Base-by-base conservation (phyloP, 148 eudicot genomes). In the Spergularia bocconei region DNA sequence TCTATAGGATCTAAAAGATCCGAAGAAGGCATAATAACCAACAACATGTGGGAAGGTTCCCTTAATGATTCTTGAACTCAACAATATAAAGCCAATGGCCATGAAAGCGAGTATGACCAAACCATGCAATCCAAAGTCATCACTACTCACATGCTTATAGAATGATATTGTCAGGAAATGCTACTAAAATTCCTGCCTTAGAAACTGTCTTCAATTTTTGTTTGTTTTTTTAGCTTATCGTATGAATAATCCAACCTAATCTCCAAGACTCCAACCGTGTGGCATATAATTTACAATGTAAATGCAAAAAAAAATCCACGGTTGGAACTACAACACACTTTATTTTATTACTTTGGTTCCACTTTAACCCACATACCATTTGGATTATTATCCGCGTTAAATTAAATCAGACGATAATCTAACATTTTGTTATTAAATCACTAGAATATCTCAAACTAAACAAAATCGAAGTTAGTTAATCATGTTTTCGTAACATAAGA, bases 91-190 rank as follows among this genome's bases (percentile, higher is more conserved):
- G 47, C 61, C 73, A 67, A 48, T 65, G 13, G 14, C 52, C 13
- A 38, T 50, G 29, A 52, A 15, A 59, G 13, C 0, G 39, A 67
- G 72, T 56, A 36, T 11, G 19, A 61, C 36, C 59, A 59, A 74
- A 38, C 56, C 59, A 55, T 53, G 20, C 62, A 16, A 44, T 33
- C 75, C 74, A 70, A 69, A 73, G 74, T 36, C 78, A 74, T 62
- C 47, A 55, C 70, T 62, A 33, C 70, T n/a, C 82, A 79, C 82
- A 75, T 79, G 78, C 65, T 67, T 50, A 13, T 21, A 17, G 16
- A 71, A 15, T 25, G 29, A 44, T 72, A 59, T 65, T 47, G 71
- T 19, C 20, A 44, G 38, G 59, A 78, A 16, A 60, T 70, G 75
- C 52, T 63, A 51, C 59, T 21, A 55, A 55, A 67, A 29, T 57